phyloP scores from a whole-genome alignment of 148 eudicot species.

The Pharnaceum exiguum region DNA sequence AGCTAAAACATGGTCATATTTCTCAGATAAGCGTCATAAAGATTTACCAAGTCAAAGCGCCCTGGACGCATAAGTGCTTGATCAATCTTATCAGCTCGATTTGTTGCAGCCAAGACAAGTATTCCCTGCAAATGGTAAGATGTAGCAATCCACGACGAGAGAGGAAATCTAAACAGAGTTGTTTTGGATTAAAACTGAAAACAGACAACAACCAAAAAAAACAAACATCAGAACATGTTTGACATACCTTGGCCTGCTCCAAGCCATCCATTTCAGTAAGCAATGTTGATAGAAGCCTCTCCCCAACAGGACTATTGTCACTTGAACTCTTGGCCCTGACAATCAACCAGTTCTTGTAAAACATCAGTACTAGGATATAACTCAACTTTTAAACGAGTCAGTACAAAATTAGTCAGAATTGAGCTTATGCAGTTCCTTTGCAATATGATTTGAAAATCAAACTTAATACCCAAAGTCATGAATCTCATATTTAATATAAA shows the following conservation, averaged over 20 bases:
- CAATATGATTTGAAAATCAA: no score
- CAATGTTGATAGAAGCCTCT: conserved; percentile 86
- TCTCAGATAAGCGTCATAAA: not conserved
- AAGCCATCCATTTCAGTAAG: conserved; percentile 98
- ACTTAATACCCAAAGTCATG: no score
- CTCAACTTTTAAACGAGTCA: not conserved
- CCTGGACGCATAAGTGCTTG: conserved; percentile 98
- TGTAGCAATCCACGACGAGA: not conserved
- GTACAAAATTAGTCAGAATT: no score
- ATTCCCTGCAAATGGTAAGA: conserved; percentile 53
- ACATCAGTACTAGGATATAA: not conserved
- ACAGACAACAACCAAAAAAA: not conserved
- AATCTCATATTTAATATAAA: no score
- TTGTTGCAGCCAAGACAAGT: conserved; percentile 95
- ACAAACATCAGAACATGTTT: not conserved
- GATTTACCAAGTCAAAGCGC: conserved; percentile 82
- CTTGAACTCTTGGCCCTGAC: conserved; percentile 70
- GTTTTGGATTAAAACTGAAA: no score
- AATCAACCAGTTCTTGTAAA: not conserved
- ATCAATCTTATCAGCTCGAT: conserved; percentile 90
- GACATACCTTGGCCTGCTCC: conserved; percentile 75
- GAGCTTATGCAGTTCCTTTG: no score
- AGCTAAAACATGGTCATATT: no score
- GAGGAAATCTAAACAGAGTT: not conserved
- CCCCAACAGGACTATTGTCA: conserved; percentile 65